phyloP scores from a whole-genome alignment of 768 basidiomycete genomes.

The Termitomyces sp. region DNA sequence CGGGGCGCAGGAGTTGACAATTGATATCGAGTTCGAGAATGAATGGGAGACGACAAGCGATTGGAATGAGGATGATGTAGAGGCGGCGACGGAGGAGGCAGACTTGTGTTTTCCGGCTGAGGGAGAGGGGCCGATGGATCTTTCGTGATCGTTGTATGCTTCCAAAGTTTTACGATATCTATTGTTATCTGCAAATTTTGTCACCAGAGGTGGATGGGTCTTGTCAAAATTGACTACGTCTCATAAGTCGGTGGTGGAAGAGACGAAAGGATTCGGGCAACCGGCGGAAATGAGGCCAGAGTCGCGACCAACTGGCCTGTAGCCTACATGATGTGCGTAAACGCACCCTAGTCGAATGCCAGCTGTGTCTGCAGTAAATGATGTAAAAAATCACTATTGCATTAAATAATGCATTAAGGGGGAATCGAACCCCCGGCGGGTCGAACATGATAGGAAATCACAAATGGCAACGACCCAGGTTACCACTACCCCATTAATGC shows the following conservation, averaged over 20 bases:
- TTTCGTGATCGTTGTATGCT: conserved; percentile 20
- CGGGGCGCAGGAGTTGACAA: conserved; percentile 52
- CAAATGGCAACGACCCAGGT: no score
- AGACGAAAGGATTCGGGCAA: no score
- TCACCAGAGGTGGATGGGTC: neutral
- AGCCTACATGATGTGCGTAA: no score
- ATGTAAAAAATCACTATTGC: no score
- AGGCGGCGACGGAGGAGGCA: conserved; percentile 67
- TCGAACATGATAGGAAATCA: conserved; percentile 31
- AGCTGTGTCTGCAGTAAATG: no score
- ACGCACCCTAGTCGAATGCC: no score
- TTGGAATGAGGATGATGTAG: conserved; percentile 87
- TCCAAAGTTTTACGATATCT: neutral
- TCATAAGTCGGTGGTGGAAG: no score
- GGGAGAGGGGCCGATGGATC: conserved; percentile 38
- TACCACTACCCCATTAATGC: no score
- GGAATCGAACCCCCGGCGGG: conserved; percentile 89
- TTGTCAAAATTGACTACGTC: no score
- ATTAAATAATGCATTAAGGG: conserved; percentile 61
- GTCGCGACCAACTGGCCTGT: no score
- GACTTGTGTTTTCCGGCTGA: conserved; percentile 60
- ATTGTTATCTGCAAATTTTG: neutral
- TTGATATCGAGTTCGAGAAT: conserved; percentile 85
- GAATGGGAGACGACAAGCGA: conserved; percentile 88
- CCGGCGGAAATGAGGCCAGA: no score